Evolutionary conservation across 1,284 basidiomycete species (phyloP), one percentile per base, ranked within the genome.

Genomic region (Papiliotrema fonsecae): DNA sequence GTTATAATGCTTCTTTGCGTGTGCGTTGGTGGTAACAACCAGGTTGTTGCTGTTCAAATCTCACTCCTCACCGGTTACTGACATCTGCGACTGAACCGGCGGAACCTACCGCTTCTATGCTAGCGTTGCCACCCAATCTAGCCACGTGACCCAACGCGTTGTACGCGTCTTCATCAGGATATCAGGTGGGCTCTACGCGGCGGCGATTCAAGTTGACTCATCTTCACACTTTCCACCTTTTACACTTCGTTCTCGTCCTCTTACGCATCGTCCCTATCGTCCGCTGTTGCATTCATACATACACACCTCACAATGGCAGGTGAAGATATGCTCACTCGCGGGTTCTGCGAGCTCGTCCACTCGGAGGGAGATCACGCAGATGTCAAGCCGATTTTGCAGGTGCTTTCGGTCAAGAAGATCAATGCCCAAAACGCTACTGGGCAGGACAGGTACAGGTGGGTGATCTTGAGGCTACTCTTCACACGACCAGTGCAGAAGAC

Each of bases 381-480:
- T n/a, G 73, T 79, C 14, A 75, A 81, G 16, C 86, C 88, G 42
- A 79, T 80, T 13, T 74, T 93, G 2, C 90, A 96, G 65, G 75
- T 91, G 34, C 80, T 96, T 40, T 87, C 84, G 41, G 81, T 91
- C 55, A 92, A 88, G 73, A 83, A 82, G 63, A 84, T 93, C 38
- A 65, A 64, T 45, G 60, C 68, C 14, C 51, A 60, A 3, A 75
- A 75, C 22, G 52, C 60, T 10, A 52, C 57, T 2, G 65, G 58
- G 9, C 54, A 58, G 21, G 73, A 75, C 47, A 64, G 73, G 66
- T 68, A 76, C 57, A 54, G 73, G 77, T 61, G 40, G 50, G 68
- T 57, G 26, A 3, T 1, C 19, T 16, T 9, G 1, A 13, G 16
- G 16, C 39, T 14, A 27, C 39, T 22, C n/a, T 26, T 3, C 14